A percentile compares a stretch with the other conserved stretches of the same genome.
These are phyloP conservation scores for Amanita subjunquillea DNA, from an alignment of 768 basidiomycete genomes.

Conservation along the genomic window DNA sequence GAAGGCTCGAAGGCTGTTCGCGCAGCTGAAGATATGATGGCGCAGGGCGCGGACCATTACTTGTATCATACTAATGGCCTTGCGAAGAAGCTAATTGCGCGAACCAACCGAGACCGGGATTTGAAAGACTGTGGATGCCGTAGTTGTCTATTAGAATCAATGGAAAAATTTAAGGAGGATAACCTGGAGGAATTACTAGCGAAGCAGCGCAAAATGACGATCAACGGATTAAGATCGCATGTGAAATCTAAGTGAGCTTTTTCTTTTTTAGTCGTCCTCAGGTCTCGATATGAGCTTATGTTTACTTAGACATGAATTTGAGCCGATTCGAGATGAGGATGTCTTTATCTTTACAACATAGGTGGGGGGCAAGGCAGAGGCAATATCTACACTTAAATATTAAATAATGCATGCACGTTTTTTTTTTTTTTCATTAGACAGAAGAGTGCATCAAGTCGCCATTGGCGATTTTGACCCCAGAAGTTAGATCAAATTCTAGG, in stretches of 20 bases:
- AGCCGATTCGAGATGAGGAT: not conserved
- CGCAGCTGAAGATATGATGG: no score
- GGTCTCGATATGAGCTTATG: not conserved
- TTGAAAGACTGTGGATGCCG: not conserved
- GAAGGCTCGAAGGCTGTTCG: not conserved
- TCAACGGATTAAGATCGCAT: conserved; percentile 4
- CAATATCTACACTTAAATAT: not conserved
- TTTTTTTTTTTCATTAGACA: no score
- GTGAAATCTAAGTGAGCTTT: not conserved
- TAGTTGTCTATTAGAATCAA: not conserved
- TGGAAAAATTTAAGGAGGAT: not conserved
- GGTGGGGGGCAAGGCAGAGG: not conserved
- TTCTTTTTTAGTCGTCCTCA: not conserved
- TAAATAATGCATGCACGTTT: no score
- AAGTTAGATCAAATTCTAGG: no score
- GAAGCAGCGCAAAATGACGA: not conserved
- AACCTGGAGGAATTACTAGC: not conserved
- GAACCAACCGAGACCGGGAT: not conserved
- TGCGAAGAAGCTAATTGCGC: not conserved
- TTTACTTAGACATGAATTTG: not conserved
- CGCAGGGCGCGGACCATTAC: not conserved
- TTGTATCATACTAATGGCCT: not conserved
- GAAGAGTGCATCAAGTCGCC: no score
- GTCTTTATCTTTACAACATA: not conserved
- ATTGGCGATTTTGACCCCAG: no score